These are phyloP conservation scores for Seiridium unicorne DNA, from an alignment of 2,329 filamentous ascomycete species.

Conservation along the genomic window DNA sequence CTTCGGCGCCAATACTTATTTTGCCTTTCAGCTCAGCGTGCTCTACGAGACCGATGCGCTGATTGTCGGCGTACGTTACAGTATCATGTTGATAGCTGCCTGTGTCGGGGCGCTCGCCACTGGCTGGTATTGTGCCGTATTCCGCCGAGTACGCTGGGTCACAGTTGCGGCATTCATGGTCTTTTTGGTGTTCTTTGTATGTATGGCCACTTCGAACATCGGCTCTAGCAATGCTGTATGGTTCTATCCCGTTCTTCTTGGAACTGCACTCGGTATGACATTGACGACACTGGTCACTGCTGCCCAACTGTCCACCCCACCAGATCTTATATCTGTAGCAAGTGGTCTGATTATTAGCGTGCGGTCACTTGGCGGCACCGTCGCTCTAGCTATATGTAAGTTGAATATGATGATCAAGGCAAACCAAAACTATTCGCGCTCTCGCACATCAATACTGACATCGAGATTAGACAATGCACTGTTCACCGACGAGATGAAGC, in stretches of 20 bases:
- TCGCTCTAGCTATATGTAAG: slow-evolving; percentile 43
- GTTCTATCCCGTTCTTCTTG: slow-evolving; percentile 35
- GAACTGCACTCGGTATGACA: slow-evolving; percentile 31
- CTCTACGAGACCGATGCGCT: slow-evolving; percentile 35
- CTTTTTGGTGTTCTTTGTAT: slow-evolving; percentile 30
- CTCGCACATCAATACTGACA: background rate
- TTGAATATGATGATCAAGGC: background rate
- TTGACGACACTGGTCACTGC: slow-evolving; percentile 33
- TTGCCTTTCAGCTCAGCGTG: slow-evolving; percentile 33
- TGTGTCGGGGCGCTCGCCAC: slow-evolving; percentile 27
- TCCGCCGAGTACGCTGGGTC: slow-evolving; percentile 23
- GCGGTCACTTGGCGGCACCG: slow-evolving; percentile 42
- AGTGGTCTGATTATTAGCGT: slow-evolving; percentile 32
- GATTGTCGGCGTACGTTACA: slow-evolving; percentile 29
- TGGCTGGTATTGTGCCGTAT: slow-evolving; percentile 28
- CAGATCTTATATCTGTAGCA: slow-evolving; percentile 30
- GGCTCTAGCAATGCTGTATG: slow-evolving; percentile 25
- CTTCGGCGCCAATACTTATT: slow-evolving; percentile 40
- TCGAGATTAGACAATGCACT: slow-evolving; percentile 19
- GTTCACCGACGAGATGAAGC: slow-evolving; percentile 21
- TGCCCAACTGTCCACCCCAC: slow-evolving; percentile 36
- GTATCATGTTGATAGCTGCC: slow-evolving; percentile 29
- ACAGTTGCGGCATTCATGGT: slow-evolving; percentile 23
- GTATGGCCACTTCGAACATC: slow-evolving; percentile 32
- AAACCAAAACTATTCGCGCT: background rate